Base-by-base conservation (phyloP, 768 basidiomycete genomes). In the Cystobasidiopsis lactophilus region DNA sequence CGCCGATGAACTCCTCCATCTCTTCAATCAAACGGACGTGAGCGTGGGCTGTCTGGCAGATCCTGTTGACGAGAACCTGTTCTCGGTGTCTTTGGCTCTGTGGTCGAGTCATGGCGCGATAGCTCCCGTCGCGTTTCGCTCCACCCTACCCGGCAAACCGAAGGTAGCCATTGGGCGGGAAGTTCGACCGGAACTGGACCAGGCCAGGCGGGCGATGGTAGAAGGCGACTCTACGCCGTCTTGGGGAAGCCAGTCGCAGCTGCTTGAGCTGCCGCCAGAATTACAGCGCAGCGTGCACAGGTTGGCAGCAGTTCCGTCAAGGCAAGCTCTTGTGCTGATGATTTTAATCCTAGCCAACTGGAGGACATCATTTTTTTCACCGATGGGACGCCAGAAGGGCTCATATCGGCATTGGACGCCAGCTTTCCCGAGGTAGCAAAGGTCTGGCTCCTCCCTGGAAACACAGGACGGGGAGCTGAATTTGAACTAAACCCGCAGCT, bases 401-500 rank as follows among this genome's bases (percentile, higher is more conserved):
- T 56, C 18, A 56, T 52, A 52, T 21, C 27, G 19, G 31, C 44
- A 11, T 18, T 52, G 19, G 55, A 56, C 31, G 23, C 16, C 21
- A 29, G 21, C 16, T 26, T 56, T 27, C 55, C 55, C 1, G 24
- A 46, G 13, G 30, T 27, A 11, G 38, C 38, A 2, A 52, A 47
- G 21, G 55, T 56, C 37, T 4, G 40, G 21, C 27, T 7, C 27
- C 27, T 23, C 4, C n/a, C n/a, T n/a, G 19, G 13, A 30, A 5
- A 51, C 3, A 2, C 23, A 3, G 9, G 5, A 9, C 33, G 19
- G 41, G 30, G 9, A 10, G n/a, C 18, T 37, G 18, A 44, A 14
- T 16, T 51, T 33, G n/a, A n/a, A n/a, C n/a, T n/a, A n/a, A n/a
- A n/a, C n/a, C 18, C 16, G 16, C 50, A 82, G 76, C 66, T 82